Evolutionary conservation across 2,329 filamentous ascomycete genomes (phyloP), one percentile per base, ranked within the genome.

Genomic region (Claviceps digitariae): DNA sequence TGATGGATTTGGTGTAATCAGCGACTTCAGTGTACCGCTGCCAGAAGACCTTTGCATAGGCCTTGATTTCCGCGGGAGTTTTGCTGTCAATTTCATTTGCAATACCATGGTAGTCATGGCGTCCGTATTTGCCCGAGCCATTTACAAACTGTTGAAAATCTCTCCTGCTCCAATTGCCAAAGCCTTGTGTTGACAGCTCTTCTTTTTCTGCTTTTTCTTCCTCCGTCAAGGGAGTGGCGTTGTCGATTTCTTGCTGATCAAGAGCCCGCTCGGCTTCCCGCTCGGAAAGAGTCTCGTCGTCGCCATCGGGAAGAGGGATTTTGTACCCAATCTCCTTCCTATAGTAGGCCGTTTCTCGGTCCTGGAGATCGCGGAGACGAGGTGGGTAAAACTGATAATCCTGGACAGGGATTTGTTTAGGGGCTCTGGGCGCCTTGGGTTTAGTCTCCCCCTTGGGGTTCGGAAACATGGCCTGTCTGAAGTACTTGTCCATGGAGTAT

Each of bases 91-190:
- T 84, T 65, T 98, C 93, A 3, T 84, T 79, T 0, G 91, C 82
- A 61, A 98, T 98, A 43, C 81, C 81, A 29, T 86, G 84, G 63
- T 87, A 96, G 65, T 93, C 89, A 41, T 79, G 82, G 48, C 93
- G 87, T 2, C 93, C 93, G 64, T 90, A 94, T 66, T 91, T 93
- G 55, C 89, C 91, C 36, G 89, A 95, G 21, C 89, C 90, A 63
- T 97, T 96, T 70, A 98, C 78, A 67, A 98, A 98, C 61, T 97
- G 93, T 66, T 97, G 91, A 72, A 97, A 98, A 68, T 98, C 94
- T 61, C 94, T 84, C 62, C 90, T 86, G 71, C 95, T 97, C 93
- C 94, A 98, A 36, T 93, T 84, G 2, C 83, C 84, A 62, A 98
- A 98, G 9, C 94, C 93, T 66, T 93, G 81, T 52, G 83, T 77